Conservation (phyloP, 2,329 filamentous ascomycete species). For the Botrytis porri region DNA sequence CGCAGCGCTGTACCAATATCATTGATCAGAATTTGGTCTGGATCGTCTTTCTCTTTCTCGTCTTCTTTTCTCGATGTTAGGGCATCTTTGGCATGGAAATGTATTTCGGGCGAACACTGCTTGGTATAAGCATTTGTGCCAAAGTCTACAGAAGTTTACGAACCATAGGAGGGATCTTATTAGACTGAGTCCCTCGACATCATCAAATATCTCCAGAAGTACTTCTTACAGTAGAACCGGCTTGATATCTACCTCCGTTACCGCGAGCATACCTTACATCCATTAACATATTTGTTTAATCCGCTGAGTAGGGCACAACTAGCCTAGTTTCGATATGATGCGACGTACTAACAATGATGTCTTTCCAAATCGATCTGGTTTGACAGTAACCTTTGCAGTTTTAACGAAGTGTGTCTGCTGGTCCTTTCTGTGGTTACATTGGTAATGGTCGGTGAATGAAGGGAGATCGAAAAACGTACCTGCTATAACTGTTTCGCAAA, state of each 20-base stretch:
- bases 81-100: constrained; percentile 4
- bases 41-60: constrained; percentile 8
- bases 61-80: not conserved
- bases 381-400: constrained; percentile 6
- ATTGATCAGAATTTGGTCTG: constrained; percentile 6
- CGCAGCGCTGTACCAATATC: constrained; percentile 11
- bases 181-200: constrained; percentile 4
- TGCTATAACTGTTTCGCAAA: constrained; percentile 10
- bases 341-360: constrained; percentile 14
- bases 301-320: not conserved
- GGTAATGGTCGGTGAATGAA: not conserved
- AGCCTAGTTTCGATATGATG: constrained; percentile 12
- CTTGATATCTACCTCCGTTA: constrained; percentile 12
- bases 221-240: not conserved
- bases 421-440: constrained; percentile 7
- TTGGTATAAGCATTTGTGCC: not conserved
- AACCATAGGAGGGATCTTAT: constrained; percentile 11
- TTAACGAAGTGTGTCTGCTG: constrained; percentile 10
- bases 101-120: not conserved
- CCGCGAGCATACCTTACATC: constrained; percentile 2
- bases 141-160: not conserved
- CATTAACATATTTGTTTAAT: not conserved
- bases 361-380: constrained; percentile 14
- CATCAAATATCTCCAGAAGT: constrained; percentile 10
- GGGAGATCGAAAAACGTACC: not conserved